phyloP scores from a whole-genome alignment of 2,329 filamentous ascomycete genomes.

The Aspergillus fischeri region DNA sequence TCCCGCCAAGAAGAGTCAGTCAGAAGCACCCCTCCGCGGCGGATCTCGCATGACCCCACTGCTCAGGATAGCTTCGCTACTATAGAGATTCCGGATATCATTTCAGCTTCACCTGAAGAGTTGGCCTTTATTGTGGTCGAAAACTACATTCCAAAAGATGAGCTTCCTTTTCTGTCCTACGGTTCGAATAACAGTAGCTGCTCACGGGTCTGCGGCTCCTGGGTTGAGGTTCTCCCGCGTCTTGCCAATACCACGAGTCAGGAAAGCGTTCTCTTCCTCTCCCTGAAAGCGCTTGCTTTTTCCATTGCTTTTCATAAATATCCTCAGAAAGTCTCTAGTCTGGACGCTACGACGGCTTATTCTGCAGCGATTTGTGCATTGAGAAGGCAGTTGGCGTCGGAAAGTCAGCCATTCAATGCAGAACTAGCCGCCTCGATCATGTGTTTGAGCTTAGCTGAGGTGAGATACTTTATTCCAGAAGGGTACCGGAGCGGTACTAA shows the following conservation, averaged over 20 bases:
- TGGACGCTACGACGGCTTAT: slow-evolving; percentile 27
- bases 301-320: slow-evolving; percentile 24
- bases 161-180: slow-evolving; percentile 4
- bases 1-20: neutral
- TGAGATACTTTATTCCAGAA: slow-evolving; percentile 3
- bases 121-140: slow-evolving; percentile 3
- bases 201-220: slow-evolving; percentile 37
- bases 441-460: slow-evolving; percentile 32
- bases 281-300: slow-evolving; percentile 32
- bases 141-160: slow-evolving; percentile 9
- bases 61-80: neutral
- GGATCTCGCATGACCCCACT: neutral
- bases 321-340: slow-evolving; percentile 15
- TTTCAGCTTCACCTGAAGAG: neutral
- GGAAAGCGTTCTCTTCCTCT: slow-evolving; percentile 21
- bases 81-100: neutral
- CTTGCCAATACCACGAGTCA: slow-evolving; percentile 18
- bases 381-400: slow-evolving; percentile 12
- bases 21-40: neutral
- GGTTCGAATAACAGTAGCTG: slow-evolving; percentile 1
- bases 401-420: slow-evolving; percentile 10
- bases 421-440: slow-evolving; percentile 32
- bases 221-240: slow-evolving; percentile 38
- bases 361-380: slow-evolving; percentile 27
- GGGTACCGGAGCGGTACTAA: too few relatives aligned